Conservation (phyloP, 768 basidiomycete genomes). For the Suillus ampliporus region DNA sequence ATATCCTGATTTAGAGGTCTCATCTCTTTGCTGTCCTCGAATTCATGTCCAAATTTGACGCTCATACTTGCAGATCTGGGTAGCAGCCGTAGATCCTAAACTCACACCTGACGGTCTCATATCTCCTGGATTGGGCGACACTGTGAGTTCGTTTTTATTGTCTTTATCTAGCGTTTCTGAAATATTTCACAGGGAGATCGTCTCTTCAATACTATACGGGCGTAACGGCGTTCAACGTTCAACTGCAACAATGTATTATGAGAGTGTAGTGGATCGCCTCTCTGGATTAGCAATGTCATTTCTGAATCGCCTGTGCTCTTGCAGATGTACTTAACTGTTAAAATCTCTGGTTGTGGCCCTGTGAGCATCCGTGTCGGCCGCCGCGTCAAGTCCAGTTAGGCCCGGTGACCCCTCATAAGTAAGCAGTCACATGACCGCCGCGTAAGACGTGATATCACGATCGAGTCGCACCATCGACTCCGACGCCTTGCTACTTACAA, state of each 20-base stretch:
- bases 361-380: too few species aligned
- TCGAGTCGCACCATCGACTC: slow-evolving; percentile 28
- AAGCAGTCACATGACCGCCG: slow-evolving; percentile 32
- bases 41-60: slow-evolving; percentile 6
- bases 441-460: slow-evolving; percentile 32
- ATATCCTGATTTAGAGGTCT: slow-evolving; percentile 84
- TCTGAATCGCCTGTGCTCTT: neutral
- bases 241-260: slow-evolving; percentile 1
- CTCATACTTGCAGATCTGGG: slow-evolving; percentile 70
- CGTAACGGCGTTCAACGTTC: slow-evolving; percentile 28
- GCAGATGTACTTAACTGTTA: too few species aligned
- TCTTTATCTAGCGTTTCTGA: slow-evolving; percentile 6
- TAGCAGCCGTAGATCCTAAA: slow-evolving; percentile 76
- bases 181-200: slow-evolving; percentile 71
- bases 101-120: slow-evolving; percentile 82
- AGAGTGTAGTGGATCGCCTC: neutral
- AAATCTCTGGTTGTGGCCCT: neutral
- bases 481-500: slow-evolving; percentile 6
- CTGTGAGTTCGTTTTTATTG: slow-evolving; percentile 53
- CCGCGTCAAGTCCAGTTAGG: too few species aligned
- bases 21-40: neutral
- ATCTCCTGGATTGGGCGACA: slow-evolving; percentile 90
- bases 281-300: slow-evolving; percentile 4
- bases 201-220: slow-evolving; percentile 73
- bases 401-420: too few species aligned